Evolutionary conservation across 2,329 filamentous ascomycete genomes (phyloP), one percentile per base, ranked within the genome.

Genomic region (Diaporthe humulicola): DNA sequence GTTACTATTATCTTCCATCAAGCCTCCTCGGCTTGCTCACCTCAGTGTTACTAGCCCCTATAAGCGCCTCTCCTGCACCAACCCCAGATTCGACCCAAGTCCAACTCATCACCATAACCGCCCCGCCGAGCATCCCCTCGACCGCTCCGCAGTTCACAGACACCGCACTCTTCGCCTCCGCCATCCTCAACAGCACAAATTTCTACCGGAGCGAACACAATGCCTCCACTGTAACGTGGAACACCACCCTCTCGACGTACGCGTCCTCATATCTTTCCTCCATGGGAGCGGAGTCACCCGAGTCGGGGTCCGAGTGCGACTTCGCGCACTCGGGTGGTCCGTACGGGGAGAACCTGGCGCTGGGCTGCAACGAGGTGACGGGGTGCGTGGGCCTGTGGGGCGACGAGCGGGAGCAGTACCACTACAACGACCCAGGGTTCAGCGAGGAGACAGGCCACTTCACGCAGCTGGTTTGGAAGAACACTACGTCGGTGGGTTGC

Each of bases 341-440:
- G 0, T 92, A 91, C 76, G 94, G 94, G 79, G 94, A 96, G 84
- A 96, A 95, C 82, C 87, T 96, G 4, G 93, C 93, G 10, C 86
- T 91, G 6, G 93, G 93, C 5, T 95, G 91, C 80, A 76, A 85
- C 0, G 91, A 93, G 79, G 89, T 88, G 1, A 88, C 88, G 0
- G 85, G 87, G 4, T 87, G 89, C 67, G 86, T 95, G n/a, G 88
- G 90, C 58, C 89, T 88, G 2, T 95, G 93, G 93, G 93, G 90
- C 25, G 80, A 87, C 77, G 92, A 94, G 83, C 81, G 89, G 15
- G 79, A 81, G 0, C 74, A 85, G 8, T 95, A 94, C 80, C 82
- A 93, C 78, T 95, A 90, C 81, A 77, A 80, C 2, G 80, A 87
- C 1, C 88, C 88, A 0, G 88, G 87, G 0, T 95, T 93, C 79